Evolutionary conservation across 2,329 filamentous ascomycete species (phyloP), one percentile per base, ranked within the genome.

Genomic region (Gremmenia infestans): DNA sequence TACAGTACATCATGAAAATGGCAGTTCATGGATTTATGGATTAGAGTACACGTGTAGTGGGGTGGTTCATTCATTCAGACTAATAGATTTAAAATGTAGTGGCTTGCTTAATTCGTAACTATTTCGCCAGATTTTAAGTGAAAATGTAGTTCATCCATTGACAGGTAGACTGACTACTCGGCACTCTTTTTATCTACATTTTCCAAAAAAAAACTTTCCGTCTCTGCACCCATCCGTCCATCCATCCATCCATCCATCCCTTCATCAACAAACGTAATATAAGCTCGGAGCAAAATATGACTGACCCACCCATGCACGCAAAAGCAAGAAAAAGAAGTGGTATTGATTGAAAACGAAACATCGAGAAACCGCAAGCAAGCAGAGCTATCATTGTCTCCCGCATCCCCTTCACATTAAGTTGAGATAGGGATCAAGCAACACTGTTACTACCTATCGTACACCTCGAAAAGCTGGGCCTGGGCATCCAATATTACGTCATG

Each of bases 391-490:
- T 25, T 15, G 49, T 47, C 32, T 19, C 48, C 40, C 28, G 19
- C 17, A 54, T 51, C n/a, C 4, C 37, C 37, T 40, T 15, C 55
- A 43, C 40, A 58, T 52, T 55, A 58, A 8, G 32, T 52, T 22
- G 23, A 47, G 45, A 40, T 40, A 40, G 37, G 37, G 37, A 40
- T 22, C 25, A 48, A 45, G 49, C 56, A 54, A 54, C 47, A 53
- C 57, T 49, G 43, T 56, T 48, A 60, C 61, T 66, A 32, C 28
- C 28, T 32, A 66, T 66, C 62, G 52, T 66, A 66, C 63, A 66
- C 46, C 8, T 59, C 51, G 57, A 54, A 56, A 55, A 23, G 50
- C n/a, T 15, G 35, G 32, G 23, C 46, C 54, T 37, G 36, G 56
- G 36, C 48, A 54, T 45, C 55, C 53, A 52, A 53, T 37, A 58